These are phyloP conservation scores for Camellia granthamiana DNA, from an alignment of 148 eudicot genomes.

Conservation along the genomic window DNA sequence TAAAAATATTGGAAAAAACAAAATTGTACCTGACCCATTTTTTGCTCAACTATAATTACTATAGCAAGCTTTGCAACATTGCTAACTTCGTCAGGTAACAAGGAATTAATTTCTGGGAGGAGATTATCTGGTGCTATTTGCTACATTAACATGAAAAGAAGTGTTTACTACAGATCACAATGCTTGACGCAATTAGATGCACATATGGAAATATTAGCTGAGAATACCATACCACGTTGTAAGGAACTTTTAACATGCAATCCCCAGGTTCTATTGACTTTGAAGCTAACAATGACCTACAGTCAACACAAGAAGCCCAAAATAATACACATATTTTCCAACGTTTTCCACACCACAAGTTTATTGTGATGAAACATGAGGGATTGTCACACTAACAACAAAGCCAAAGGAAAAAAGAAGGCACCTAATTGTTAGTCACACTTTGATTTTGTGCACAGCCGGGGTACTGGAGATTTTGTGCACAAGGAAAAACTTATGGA, in stretches of 20 bases:
- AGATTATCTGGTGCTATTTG: conserved; percentile 70
- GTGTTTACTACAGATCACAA: neutral
- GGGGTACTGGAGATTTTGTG: too few species aligned
- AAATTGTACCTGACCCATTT: conserved; percentile 51
- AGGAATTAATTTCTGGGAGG: conserved; percentile 41
- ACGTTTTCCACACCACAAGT: neutral
- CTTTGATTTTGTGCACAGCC: neutral
- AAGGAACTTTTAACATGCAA: conserved; percentile 71
- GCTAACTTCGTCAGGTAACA: conserved; percentile 52
- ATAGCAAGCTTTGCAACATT: conserved; percentile 66
- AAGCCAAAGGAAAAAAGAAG: neutral
- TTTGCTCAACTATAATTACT: conserved; percentile 61
- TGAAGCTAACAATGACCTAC: conserved; percentile 61
- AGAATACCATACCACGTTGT: conserved; percentile 40
- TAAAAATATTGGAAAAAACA: neutral
- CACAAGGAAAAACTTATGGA: too few species aligned
- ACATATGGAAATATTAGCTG: neutral
- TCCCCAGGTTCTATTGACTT: conserved; percentile 57
- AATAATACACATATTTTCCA: neutral
- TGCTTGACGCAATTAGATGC: neutral
- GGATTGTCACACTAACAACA: neutral
- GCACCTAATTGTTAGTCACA: neutral
- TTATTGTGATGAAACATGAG: neutral
- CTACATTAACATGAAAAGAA: conserved; percentile 34
- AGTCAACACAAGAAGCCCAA: conserved; percentile 8